Conservation (phyloP, 495 filamentous ascomycete species). For the Penicillium cataractarum region DNA sequence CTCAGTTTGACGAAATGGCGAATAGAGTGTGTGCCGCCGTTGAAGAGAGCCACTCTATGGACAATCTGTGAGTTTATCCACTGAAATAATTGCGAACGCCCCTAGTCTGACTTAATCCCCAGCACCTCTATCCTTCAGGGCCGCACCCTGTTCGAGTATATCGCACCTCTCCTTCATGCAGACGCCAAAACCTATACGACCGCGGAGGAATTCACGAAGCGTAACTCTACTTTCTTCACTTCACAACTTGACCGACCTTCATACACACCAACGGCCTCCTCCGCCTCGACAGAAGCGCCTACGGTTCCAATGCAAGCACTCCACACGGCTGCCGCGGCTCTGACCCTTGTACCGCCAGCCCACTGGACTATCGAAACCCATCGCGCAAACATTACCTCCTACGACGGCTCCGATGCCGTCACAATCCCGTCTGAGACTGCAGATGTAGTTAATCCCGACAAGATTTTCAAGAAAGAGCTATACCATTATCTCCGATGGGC, state of each 20-base stretch:
- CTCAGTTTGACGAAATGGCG: constrained; percentile 54
- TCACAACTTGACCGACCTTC: constrained; percentile 38
- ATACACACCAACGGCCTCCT: constrained; percentile 30
- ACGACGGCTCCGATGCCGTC: constrained; percentile 36
- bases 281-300: constrained; percentile 15
- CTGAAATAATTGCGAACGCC: not conserved
- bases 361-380: constrained; percentile 46
- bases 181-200: constrained; percentile 67
- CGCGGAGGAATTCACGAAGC: constrained; percentile 57
- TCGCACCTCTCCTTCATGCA: constrained; percentile 57
- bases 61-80: constrained; percentile 34
- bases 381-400: constrained; percentile 41
- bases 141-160: constrained; percentile 35
- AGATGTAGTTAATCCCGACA: constrained; percentile 27
- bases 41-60: constrained; percentile 31
- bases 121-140: constrained; percentile 39
- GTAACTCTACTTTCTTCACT: constrained; percentile 68
- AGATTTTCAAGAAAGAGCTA: constrained; percentile 46
- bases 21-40: constrained; percentile 38
- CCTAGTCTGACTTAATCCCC: constrained; percentile 1
- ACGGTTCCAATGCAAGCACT: constrained; percentile 40
- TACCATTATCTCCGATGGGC: constrained; percentile 71
- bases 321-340: constrained; percentile 42
- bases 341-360: constrained; percentile 41
- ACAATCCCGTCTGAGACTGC: constrained; percentile 11